Base-by-base conservation (phyloP, 2,329 filamentous ascomycete species). In the Ophiobolus disseminans region DNA sequence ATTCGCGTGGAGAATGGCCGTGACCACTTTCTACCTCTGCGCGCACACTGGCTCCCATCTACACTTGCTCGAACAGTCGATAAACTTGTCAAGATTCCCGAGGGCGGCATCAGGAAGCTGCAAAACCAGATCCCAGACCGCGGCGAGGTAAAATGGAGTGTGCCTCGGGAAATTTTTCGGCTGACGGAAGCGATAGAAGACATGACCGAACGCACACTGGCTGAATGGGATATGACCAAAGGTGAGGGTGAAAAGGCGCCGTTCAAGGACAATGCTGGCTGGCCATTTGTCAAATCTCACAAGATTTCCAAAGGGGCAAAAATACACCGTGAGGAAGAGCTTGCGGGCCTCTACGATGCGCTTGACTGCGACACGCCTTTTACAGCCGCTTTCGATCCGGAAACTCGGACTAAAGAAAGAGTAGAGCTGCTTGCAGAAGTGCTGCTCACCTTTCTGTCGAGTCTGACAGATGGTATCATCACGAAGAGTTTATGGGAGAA, bases 11-110 rank as follows among this genome's bases (percentile, higher is more conserved):
- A 85, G 9, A 84, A 88, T 42, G 95, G 95, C 0, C 83, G 91
- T 38, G 94, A 99, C 63, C 89, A 97, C 67, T 99, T 99, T 68
- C 84, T 99, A 30, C 88, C 91, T 0, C 79, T 96, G 0, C 86
- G 83, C 19, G 94, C 84, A 0, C 78, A 75, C 1, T 99, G 94
- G 93, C 77, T 87, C 3, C 88, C 89, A 7, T 91, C 90, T 0
- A 89, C 86, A 61, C 89, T 97, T 39, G 90, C 90, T 0, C 86
- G 90, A 28, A 92, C 89, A 0, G 82, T 99, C n/a, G 88, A 92
- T 51, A 92, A 96, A 64, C 81, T 99, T 7, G 90, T 95, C 40
- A 85, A 87, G 14, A 85, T 97, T 4, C 92, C 94, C 0, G 86
- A 92, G 82, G 79, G 82, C 14, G 83, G 83, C 9, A 91, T 92